Evolutionary conservation across 768 basidiomycete genomes (phyloP), one percentile per base, ranked within the genome.

Genomic region (Hygrocybe coccinea): DNA sequence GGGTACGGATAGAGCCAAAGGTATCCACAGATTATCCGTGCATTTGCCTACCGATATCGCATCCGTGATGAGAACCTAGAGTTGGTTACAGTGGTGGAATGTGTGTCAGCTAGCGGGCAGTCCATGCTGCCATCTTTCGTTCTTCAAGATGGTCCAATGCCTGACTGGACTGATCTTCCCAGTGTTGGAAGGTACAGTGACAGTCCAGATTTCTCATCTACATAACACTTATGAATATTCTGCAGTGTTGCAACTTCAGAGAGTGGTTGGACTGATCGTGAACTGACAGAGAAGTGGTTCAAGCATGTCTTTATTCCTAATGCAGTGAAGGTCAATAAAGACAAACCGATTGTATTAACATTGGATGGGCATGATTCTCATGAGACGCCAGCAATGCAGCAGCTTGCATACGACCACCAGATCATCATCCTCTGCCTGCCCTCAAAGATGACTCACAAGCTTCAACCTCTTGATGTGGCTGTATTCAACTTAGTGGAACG

Each of bases 31-130:
- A n/a, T n/a, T n/a, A n/a, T n/a, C n/a, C n/a, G n/a, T n/a, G n/a
- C n/a, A n/a, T n/a, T n/a, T n/a, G n/a, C n/a, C n/a, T n/a, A 48
- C 22, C 29, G 21, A 11, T 69, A 71, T 54, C 56, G 65, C 37
- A 59, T 65, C 5, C 41, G 55, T 6, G 67, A 62, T 58, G 71
- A 62, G 19, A 72, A 73, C 53, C 60, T 72, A 1, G 74, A 80
- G 58, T 67, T 78, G 2, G 71, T 80, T 10, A 80, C 79, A 0
- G 62, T 79, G 21, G 72, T 81, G 38, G 76, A 80, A 59, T 67
- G 69, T 52, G 61, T 77, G 2, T 75, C 70, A 49, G 74, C 79
- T 7, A 75, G 75, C 66, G 76, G 79, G 2, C 56, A 62, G 2
- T 62, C 62, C 8, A 50, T 76, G 2, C 59, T 46, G 11, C 75